These are phyloP conservation scores for Claviceps maximensis DNA, from an alignment of 2,329 filamentous ascomycete species.

Conservation along the genomic window DNA sequence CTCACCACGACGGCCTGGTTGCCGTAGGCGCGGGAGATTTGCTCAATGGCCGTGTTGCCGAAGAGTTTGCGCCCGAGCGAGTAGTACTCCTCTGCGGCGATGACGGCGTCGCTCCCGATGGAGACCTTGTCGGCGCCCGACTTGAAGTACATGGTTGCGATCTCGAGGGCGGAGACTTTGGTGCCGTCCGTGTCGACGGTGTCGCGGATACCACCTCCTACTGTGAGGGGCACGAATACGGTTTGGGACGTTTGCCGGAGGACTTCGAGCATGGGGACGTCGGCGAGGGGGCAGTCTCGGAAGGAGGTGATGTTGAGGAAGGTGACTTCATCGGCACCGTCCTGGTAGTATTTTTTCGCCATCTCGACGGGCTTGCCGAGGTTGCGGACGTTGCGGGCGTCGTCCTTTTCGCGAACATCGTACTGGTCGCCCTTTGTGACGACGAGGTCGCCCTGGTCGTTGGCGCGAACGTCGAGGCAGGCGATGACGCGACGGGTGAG, in stretches of 20 bases:
- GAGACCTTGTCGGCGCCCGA: slow-evolving; percentile 95
- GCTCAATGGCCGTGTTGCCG: slow-evolving; percentile 85
- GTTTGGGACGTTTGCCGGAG: slow-evolving; percentile 74
- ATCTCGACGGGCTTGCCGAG: slow-evolving; percentile 94
- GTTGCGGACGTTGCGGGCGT: slow-evolving; percentile 60
- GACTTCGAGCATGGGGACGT: slow-evolving; percentile 93
- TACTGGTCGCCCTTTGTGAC: slow-evolving; percentile 99
- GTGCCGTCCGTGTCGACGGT: slow-evolving; percentile 81
- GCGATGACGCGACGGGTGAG: slow-evolving; percentile 90
- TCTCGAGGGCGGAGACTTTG: slow-evolving; percentile 76
- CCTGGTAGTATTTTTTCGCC: slow-evolving; percentile 86
- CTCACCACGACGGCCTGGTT: slow-evolving; percentile 95
- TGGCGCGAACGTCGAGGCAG: slow-evolving; percentile 87
- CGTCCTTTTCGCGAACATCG: slow-evolving; percentile 82
- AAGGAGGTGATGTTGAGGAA: slow-evolving; percentile 99
- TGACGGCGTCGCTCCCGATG: slow-evolving; percentile 88
- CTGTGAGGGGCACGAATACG: slow-evolving; percentile 90
- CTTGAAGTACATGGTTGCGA: slow-evolving; percentile 95
- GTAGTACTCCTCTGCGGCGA: slow-evolving; percentile 86
- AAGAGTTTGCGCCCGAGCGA: slow-evolving; percentile 52
- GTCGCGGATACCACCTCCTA: slow-evolving; percentile 91
- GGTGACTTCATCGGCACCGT: slow-evolving; percentile 91
- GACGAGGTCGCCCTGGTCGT: slow-evolving; percentile 87
- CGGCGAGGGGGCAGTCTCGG: slow-evolving; percentile 82
- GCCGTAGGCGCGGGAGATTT: slow-evolving; percentile 85